A percentile compares a stretch with the other conserved stretches of the same genome.
phyloP scores from a whole-genome alignment of 2,329 filamentous ascomycete species.

The Fusarium redolens region DNA sequence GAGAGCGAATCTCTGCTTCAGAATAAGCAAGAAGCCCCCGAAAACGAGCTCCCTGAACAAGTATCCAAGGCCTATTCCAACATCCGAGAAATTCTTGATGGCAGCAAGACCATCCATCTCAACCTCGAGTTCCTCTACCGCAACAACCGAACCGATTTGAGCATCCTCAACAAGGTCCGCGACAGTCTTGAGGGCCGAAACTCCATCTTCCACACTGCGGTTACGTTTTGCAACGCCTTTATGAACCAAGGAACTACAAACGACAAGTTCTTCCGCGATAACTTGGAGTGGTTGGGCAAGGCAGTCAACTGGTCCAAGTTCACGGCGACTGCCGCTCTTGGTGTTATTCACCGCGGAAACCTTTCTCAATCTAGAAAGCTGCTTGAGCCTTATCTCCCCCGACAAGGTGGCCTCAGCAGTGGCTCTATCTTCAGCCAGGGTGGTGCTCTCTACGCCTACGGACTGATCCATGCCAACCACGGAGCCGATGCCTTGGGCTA shows the following conservation, averaged over 20 bases:
- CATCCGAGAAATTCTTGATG: constrained; percentile 79
- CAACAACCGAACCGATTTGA: constrained; percentile 92
- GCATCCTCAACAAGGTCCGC: constrained; percentile 94
- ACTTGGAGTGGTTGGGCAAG: constrained; percentile 97
- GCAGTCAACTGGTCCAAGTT: constrained; percentile 99
- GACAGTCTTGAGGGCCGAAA: constrained; percentile 96
- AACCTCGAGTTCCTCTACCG: constrained; percentile 97
- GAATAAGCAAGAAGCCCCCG: constrained; percentile 65
- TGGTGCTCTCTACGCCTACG: constrained; percentile 94
- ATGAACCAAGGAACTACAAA: constrained; percentile 99
- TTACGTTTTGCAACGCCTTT: constrained; percentile 97
- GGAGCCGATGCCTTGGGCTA: constrained; percentile 90
- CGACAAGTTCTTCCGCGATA: constrained; percentile 98
- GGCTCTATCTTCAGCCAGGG: constrained; percentile 97
- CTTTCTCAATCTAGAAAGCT: constrained; percentile 92
- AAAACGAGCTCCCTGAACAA: constrained; percentile 63
- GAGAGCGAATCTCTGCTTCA: constrained; percentile 63
- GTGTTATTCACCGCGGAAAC: constrained; percentile 97
- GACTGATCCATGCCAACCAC: constrained; percentile 96
- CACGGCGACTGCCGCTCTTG: constrained; percentile 93
- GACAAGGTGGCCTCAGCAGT: constrained; percentile 75
- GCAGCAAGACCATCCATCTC: constrained; percentile 91
- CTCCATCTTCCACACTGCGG: constrained; percentile 97
- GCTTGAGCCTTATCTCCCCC: constrained; percentile 92
- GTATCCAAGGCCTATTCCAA: constrained; percentile 69